Conservation (phyloP, 768 basidiomycete species). For the Brasilioporus rufonigricans region DNA sequence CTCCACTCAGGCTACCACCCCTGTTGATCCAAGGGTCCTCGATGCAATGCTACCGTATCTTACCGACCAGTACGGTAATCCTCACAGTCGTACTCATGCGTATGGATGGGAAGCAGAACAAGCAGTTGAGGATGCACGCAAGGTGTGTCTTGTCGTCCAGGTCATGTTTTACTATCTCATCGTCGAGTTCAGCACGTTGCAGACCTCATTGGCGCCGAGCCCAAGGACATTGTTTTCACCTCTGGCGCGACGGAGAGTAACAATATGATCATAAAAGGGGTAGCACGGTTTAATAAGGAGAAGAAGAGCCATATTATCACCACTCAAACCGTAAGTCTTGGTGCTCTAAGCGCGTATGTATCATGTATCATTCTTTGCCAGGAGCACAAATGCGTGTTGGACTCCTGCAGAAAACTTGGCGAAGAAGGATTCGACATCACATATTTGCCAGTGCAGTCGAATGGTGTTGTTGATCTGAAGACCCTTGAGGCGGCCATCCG, state of each 20-base stretch:
- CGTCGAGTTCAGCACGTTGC: conserved; percentile 68
- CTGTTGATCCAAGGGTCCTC: conserved; percentile 93
- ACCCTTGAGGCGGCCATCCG: conserved; percentile 85
- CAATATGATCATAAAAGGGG: conserved; percentile 96
- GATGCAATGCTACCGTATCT: conserved; percentile 96
- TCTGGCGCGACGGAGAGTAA: conserved; percentile 98
- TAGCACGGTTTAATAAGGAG: conserved; percentile 92
- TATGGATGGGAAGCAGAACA: conserved; percentile 99
- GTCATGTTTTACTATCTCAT: not conserved
- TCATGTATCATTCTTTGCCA: conserved; percentile 29
- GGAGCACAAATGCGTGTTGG: conserved; percentile 99
- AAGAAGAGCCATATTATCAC: conserved; percentile 94
- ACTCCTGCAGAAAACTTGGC: conserved; percentile 92
- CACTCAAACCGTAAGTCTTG: conserved; percentile 75
- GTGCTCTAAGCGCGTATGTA: not conserved
- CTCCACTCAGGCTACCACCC: conserved; percentile 81
- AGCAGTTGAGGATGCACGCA: conserved; percentile 89
- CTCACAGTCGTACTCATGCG: conserved; percentile 96
- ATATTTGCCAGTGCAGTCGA: conserved; percentile 89
- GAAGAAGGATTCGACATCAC: conserved; percentile 98
- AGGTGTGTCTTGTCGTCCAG: conserved; percentile 43
- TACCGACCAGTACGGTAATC: conserved; percentile 96
- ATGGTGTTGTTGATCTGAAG: conserved; percentile 78
- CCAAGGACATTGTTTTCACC: conserved; percentile 96
- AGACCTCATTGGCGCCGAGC: conserved; percentile 87